Percentiles rank a stretch among this genome's conserved stretches.
These are phyloP conservation scores for Pseudocercospora fuligena DNA, from an alignment of 2,329 filamentous ascomycete species.

Conservation along the genomic window DNA sequence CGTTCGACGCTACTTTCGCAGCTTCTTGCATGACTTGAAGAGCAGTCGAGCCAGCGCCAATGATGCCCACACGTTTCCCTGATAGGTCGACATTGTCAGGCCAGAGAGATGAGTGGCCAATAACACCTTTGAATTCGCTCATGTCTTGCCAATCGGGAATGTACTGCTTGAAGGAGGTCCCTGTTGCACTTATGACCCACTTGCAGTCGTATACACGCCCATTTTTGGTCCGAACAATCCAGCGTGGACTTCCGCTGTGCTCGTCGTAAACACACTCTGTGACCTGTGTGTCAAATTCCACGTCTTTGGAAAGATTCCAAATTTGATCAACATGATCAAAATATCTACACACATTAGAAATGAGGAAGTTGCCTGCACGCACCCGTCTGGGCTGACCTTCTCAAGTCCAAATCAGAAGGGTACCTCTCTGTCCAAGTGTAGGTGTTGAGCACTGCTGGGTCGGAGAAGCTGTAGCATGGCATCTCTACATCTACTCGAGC, in stretches of 20 bases:
- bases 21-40: conserved; percentile 43
- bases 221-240: conserved; percentile 3
- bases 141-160: conserved; percentile 43
- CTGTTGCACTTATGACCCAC: conserved; percentile 46
- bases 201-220: conserved; percentile 31
- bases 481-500: conserved; percentile 53
- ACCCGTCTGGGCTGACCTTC: conserved; percentile 27
- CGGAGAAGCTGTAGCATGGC: conserved; percentile 53
- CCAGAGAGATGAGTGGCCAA: conserved; percentile 60
- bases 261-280: conserved; percentile 51
- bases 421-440: conserved; percentile 57
- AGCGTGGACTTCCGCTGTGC: conserved; percentile 39
- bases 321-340: conserved; percentile 65
- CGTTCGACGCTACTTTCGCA: conserved; percentile 37
- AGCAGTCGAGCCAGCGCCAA: conserved; percentile 57
- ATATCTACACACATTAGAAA: conserved; percentile 44
- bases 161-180: conserved; percentile 45
- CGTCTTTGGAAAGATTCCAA: conserved; percentile 61
- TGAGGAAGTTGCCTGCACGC: too few species aligned
- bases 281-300: conserved; percentile 61
- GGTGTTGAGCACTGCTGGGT: conserved; percentile 54
- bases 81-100: conserved; percentile 60
- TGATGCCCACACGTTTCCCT: conserved; percentile 63
- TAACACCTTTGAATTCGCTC: conserved; percentile 59
- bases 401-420: conserved; percentile 48